These are phyloP conservation scores for Entomortierella lignicola DNA, from an alignment of 192 early-diverging fungal genomes.

Conservation along the genomic window DNA sequence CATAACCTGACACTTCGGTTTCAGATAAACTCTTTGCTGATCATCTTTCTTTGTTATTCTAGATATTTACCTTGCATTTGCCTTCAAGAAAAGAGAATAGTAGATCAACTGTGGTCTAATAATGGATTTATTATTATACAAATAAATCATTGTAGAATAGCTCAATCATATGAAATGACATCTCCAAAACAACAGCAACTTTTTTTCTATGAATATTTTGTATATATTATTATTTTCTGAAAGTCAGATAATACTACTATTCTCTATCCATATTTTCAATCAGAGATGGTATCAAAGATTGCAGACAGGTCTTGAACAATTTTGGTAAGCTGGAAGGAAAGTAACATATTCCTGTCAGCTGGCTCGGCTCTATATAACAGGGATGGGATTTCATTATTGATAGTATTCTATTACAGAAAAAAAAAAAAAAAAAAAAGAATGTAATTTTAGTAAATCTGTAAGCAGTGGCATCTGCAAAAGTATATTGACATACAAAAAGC, in stretches of 20 bases:
- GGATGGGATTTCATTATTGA: conserved; percentile 14
- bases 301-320: conserved; percentile 14
- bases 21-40: too few species aligned
- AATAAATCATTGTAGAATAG: background rate
- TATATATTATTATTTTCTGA: background rate
- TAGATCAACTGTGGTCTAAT: background rate
- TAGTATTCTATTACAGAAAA: conserved; percentile 5
- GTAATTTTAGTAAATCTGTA: background rate
- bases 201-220: too few species aligned
- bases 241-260: too few species aligned
- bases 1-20: too few species aligned
- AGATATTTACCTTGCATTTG: conserved; percentile 78
- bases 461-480: too few species aligned
- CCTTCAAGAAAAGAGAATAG: conserved; percentile 70
- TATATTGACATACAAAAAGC: too few species aligned
- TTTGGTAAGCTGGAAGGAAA: conserved; percentile 18
- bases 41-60: background rate
- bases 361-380: conserved; percentile 20
- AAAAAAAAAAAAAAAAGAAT: background rate
- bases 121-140: background rate
- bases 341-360: conserved; percentile 23
- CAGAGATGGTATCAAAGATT: conserved; percentile 15
- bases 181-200: too few species aligned
- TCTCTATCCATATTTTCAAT: too few species aligned
- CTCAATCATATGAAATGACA: background rate